Base-by-base conservation (phyloP, 495 filamentous ascomycete genomes). In the Recurvomyces mirabilis region DNA sequence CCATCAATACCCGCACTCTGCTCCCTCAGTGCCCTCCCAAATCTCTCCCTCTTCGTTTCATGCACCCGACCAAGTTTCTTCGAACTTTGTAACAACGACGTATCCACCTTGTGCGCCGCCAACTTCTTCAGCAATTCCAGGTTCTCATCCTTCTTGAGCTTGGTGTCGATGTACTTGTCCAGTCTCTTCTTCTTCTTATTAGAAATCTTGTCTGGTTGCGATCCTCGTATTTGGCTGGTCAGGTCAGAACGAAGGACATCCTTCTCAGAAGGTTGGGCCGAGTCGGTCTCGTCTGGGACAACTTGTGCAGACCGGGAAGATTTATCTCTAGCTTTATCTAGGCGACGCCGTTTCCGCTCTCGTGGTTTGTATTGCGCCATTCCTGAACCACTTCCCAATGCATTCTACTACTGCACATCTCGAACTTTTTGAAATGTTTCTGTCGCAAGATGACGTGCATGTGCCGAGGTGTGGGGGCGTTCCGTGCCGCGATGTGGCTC, bases 131-230 rank as follows among this genome's bases (percentile, higher is more conserved):
- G 72, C 15, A 98, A 65, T 41, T 78, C 82, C 7, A 82, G 65
- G 58, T 87, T 94, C 56, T 96, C 91, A 58, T 98, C 91, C 60
- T 95, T 96, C 58, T 74, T 81, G 5, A 96, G 67, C 70, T 98
- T 98, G 38, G 70, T 91, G 56, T 95, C 89, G 68, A 99, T 93
- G 58, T 99, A 99, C 58, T 95, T 95, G 46, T 95, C 87, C 25
- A 99, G 66, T 29, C 91, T 72, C 65, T 95, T 96, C 42, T 85
- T 74, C 66, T 99, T 99, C 68, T 96, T 93, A 29, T 75, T 70
- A 24, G 81, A 89, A 49, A 94, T 76, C 57, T 83, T 84, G 6
- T 43, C 20, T n/a, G 71, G 63, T 38, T 83, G 72, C 43, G 72
- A 69, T 11, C 62, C 60, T 46, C 63, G 64, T 43, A 81, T n/a